phyloP scores from a whole-genome alignment of 257 asterid species.

The Prunella vulgaris region DNA sequence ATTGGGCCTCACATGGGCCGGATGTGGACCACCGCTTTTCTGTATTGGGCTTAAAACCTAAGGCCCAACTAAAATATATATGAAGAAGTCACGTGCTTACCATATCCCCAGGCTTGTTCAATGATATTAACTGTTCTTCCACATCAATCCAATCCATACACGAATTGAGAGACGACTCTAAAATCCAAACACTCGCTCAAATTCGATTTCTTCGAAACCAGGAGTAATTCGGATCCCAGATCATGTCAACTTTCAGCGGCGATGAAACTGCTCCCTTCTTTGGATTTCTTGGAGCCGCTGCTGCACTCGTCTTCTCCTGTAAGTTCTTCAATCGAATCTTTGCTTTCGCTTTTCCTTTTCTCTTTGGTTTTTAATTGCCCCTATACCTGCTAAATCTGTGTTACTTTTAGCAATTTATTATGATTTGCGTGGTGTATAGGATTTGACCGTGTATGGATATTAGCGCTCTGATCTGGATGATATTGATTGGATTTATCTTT shows the following conservation, averaged over 20 bases:
- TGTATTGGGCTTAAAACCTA: too few relatives aligned
- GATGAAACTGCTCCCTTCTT: slow-evolving; percentile 75
- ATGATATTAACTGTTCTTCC: too few relatives aligned
- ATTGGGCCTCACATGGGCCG: too few relatives aligned
- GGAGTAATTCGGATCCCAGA: slow-evolving; percentile 11
- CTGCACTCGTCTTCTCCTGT: slow-evolving; percentile 70
- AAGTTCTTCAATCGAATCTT: slow-evolving; percentile 23
- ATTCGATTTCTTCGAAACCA: not conserved
- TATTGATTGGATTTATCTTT: not conserved
- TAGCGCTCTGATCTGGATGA: slow-evolving; percentile 15
- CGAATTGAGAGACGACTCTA: too few relatives aligned
- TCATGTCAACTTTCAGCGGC: slow-evolving; percentile 50
- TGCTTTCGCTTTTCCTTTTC: not conserved
- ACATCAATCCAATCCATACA: too few relatives aligned
- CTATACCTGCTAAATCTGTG: not conserved
- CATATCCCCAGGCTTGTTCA: too few relatives aligned
- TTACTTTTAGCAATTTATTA: not conserved
- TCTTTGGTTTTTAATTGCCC: too few relatives aligned
- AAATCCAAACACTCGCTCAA: too few relatives aligned
- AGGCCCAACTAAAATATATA: too few relatives aligned
- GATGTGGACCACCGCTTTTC: too few relatives aligned
- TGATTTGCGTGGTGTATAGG: not conserved
- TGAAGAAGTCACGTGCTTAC: too few relatives aligned
- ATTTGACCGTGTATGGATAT: not conserved
- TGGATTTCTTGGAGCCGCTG: slow-evolving; percentile 69